Base-by-base conservation (phyloP, 768 basidiomycete genomes). In the Austroboletus festivus region DNA sequence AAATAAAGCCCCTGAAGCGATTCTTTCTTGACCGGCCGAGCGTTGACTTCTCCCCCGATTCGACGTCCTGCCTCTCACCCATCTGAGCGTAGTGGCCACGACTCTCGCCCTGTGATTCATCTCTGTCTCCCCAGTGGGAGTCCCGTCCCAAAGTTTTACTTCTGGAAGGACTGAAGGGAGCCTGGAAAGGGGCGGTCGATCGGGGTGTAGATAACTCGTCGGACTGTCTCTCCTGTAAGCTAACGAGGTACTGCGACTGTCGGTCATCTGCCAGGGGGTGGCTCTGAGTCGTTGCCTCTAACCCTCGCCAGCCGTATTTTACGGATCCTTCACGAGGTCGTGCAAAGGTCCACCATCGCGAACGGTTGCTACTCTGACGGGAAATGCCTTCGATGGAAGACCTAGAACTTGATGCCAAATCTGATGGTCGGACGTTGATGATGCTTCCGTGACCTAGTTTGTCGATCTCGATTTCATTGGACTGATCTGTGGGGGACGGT, bases 261-360 rank as follows among this genome's bases (percentile, higher is more conserved):
- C 24, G 62, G 38, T 59, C 60, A 5, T 50, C 55, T 12, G 49
- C n/a, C 18, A 30, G 33, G 12, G 50, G 51, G 4, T 33, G 49
- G 28, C 21, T 20, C 39, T 31, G 48, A 30, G 38, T 20, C 7
- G 45, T 23, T 20, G 35, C 31, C 33, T 44, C 47, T 13, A 50
- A 18, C 21, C 23, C 40, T 13, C 38, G 48, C 45, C 51, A 50
- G 28, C 42, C 46, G 2, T 41, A 51, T 38, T 43, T 50, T n/a
- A 28, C 30, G 22, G 48, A 44, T 21, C 62, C 61, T 38, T 65
- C 71, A 26, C 81, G 77, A 39, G 82, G 80, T 33, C 81, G 77
- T 22, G 81, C 81, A 64, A 90, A 89, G 0, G 85, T 70, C 81
- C 82, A 87, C 88, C 88, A 90, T 42, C 80, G 79, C 49, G 81